Evolutionary conservation across 106 monocot genomes (phyloP).

Genomic region (Dendrobium officinale): DNA sequence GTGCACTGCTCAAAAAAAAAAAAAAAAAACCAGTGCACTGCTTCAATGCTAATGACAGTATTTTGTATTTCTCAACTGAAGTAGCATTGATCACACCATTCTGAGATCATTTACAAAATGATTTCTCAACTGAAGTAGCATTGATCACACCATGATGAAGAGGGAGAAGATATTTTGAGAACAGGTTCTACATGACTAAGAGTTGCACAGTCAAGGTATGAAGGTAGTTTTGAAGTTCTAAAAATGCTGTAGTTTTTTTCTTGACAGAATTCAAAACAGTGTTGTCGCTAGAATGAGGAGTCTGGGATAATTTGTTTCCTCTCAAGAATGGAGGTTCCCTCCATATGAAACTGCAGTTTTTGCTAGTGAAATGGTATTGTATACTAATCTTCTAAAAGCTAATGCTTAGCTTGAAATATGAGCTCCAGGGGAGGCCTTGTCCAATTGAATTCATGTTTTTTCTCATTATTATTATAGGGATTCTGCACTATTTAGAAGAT

Average conservation of each 20-base stretch:
- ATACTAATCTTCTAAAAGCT: background rate
- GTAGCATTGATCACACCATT: too few species aligned
- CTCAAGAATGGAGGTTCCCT: constrained; percentile 46
- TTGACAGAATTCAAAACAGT: constrained; percentile 53
- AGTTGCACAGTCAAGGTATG: background rate
- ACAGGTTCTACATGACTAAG: constrained; percentile 26
- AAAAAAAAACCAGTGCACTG: too few species aligned
- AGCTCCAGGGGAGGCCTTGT: background rate
- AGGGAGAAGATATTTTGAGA: constrained; percentile 43
- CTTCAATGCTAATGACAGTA: too few species aligned
- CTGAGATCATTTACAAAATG: background rate
- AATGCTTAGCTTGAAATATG: background rate
- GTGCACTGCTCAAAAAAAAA: too few species aligned
- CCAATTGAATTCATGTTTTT: background rate
- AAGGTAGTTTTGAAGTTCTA: background rate
- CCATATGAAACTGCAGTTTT: constrained; percentile 64
- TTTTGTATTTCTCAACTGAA: too few species aligned
- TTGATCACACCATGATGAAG: constrained; percentile 12
- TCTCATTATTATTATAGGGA: constrained; percentile 42
- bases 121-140: too few species aligned
- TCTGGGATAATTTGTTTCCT: constrained; percentile 40
- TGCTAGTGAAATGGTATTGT: constrained; percentile 59
- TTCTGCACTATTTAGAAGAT: constrained; percentile 11
- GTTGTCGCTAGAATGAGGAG: constrained; percentile 54
- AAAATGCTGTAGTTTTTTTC: background rate